Evolutionary conservation across 1,284 basidiomycete species (phyloP).

Genomic region (Calocybe gambosa): DNA sequence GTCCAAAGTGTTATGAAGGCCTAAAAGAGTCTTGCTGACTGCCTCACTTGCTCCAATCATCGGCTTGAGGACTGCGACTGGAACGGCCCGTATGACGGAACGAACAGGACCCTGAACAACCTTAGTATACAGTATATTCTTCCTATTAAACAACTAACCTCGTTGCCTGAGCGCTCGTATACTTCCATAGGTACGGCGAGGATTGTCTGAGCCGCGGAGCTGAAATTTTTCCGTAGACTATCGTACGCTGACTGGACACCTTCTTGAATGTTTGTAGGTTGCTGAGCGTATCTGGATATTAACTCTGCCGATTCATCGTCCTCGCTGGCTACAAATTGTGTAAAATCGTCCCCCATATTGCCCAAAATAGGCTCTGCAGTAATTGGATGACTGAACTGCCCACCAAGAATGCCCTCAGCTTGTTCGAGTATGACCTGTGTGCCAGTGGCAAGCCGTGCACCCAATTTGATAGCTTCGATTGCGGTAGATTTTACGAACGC

Average conservation of each 20-base stretch:
- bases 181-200: constrained; percentile 99
- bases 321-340: constrained; percentile 26
- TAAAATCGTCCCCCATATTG: constrained; percentile 21
- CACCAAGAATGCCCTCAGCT: constrained; percentile 89
- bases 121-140: not conserved
- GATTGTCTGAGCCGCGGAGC: constrained; percentile 95
- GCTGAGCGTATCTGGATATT: constrained; percentile 87
- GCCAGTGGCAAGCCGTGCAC: constrained; percentile 92
- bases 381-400: constrained; percentile 59
- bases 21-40: constrained; percentile 90
- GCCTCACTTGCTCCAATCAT: constrained; percentile 97
- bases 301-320: constrained; percentile 45
- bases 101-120: constrained; percentile 75
- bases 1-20: constrained; percentile 86
- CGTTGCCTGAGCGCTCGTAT: constrained; percentile 85
- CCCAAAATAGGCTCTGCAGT: constrained; percentile 61
- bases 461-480: constrained; percentile 90
- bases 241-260: constrained; percentile 89
- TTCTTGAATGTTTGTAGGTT: constrained; percentile 78
- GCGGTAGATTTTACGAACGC: constrained; percentile 92
- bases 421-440: constrained; percentile 97
- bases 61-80: constrained; percentile 92
- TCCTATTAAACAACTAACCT: constrained; percentile 49
- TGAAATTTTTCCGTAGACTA: constrained; percentile 79
- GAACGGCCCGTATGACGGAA: constrained; percentile 92